Conservation (phyloP, 805 yeast genomes). For the Priceomyces castillae region DNA sequence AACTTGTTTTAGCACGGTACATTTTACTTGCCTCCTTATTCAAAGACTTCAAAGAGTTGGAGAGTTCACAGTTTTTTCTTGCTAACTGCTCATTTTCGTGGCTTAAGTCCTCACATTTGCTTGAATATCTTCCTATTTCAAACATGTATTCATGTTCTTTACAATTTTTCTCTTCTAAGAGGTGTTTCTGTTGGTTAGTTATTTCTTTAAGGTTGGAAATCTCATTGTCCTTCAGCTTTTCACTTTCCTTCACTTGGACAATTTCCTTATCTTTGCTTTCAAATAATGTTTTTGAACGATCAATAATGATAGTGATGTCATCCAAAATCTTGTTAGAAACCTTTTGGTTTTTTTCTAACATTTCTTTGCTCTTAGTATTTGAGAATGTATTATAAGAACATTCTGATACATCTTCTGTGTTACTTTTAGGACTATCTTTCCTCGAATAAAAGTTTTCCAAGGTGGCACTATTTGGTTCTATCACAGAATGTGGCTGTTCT, state of each 20-base stretch:
- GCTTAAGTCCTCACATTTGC: neutral
- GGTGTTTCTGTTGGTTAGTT: neutral
- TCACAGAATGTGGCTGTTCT: no score
- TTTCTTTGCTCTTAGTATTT: no score
- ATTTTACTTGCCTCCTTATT: slow-evolving; percentile 5
- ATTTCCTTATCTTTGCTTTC: no score
- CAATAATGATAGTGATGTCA: no score
- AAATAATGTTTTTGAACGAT: no score
- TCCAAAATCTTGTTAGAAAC: no score
- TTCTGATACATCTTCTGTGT: no score
- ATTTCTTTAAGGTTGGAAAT: neutral
- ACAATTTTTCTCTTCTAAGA: neutral
- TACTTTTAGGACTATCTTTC: no score
- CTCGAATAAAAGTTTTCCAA: no score
- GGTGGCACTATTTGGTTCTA: no score
- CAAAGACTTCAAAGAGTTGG: slow-evolving; percentile 2
- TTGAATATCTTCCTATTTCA: neutral
- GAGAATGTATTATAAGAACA: no score
- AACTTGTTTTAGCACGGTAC: slow-evolving; percentile 26
- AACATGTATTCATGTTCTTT: neutral
- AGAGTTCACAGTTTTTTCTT: slow-evolving; percentile 1
- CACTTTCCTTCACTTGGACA: neutral
- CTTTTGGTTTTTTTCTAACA: no score
- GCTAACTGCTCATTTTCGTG: slow-evolving; percentile 4
- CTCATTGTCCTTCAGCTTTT: neutral